Evolutionary conservation across 305 asterid species (phyloP), one percentile per base, ranked within the genome.

Genomic region (Euphrasia arctica): DNA sequence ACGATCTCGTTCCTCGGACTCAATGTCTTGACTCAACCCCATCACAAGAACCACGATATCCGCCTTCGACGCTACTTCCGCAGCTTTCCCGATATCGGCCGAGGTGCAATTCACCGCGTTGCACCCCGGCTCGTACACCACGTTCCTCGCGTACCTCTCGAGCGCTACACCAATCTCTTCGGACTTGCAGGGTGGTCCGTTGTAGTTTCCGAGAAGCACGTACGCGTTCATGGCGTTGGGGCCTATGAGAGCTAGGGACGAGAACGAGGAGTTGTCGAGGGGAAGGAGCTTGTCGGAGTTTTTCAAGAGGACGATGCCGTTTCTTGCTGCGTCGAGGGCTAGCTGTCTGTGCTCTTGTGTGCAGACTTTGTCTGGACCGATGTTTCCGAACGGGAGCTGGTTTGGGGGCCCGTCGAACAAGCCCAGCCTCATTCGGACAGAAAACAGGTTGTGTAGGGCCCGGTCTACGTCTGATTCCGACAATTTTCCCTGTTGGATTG

Each of bases 1-100:
- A 0, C 97, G 90, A 54, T 90, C 97, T n/a, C 2, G 71, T 28
- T 65, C 73, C 68, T 90, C 97, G 5, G 43, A 72, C 74, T 90
- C 97, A 73, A 78, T 83, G 27, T 70, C 55, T 70, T 81, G 88
- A 74, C 83, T 92, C 89, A 90, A 69, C 3, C 97, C 97, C 97
- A 90, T 84, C 43, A 88, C 93, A 70, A 90, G 59, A 51, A 90
- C 77, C 5, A 85, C 96, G 29, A 74, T 74, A 66, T 90, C 96
- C 3, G 86, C 85, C 58, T 42, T 31, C 58, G 71, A 75, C 0
- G 93, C 95, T 4, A 31, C 62, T 0, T 52, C 42, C 18, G 79
- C 85, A 1, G 90, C 95, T 11, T 67, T 79, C 34, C n/a, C 64
- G 1, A 72, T 67, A 9, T 71, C 72, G 41, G 82, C 83, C 8